These are phyloP conservation scores for Flaveria brownii DNA, from an alignment of 129 eudicot species.

Conservation along the genomic window DNA sequence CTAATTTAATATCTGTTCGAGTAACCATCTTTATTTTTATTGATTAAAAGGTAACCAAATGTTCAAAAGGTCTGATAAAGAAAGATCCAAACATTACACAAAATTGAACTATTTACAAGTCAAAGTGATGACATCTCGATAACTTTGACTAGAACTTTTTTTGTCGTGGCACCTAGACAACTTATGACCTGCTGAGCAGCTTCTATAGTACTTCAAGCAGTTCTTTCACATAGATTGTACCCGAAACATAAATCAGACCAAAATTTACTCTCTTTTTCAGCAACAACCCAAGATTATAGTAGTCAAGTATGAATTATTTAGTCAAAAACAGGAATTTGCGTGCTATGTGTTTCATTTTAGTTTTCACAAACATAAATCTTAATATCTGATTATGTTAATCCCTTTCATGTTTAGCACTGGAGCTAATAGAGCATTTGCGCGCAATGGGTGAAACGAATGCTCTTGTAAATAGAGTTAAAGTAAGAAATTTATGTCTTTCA, in stretches of 20 bases:
- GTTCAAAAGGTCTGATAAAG: neutral
- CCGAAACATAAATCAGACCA: neutral
- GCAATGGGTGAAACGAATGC: constrained; percentile 98
- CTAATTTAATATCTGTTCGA: neutral
- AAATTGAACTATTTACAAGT: neutral
- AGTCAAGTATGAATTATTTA: neutral
- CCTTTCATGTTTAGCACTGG: constrained; percentile 63
- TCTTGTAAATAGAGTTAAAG: constrained; percentile 69
- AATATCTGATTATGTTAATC: neutral
- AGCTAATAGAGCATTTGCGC: constrained; percentile 91
- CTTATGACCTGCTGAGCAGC: neutral
- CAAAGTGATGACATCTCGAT: neutral
- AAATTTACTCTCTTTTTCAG: neutral
- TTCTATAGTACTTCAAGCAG: neutral
- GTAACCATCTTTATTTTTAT: neutral
- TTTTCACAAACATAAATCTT: constrained; percentile 1
- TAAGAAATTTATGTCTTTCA: constrained; percentile 28
- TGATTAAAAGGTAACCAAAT: neutral
- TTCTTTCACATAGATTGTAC: constrained; percentile 2
- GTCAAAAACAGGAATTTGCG: neutral
- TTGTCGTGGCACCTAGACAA: neutral
- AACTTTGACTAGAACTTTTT: neutral
- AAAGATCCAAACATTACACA: neutral
- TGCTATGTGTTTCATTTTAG: neutral
- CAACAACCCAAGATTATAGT: neutral